Evolutionary conservation across 306 rosid genomes (phyloP).

Genomic region (Trifolium fragiferum): DNA sequence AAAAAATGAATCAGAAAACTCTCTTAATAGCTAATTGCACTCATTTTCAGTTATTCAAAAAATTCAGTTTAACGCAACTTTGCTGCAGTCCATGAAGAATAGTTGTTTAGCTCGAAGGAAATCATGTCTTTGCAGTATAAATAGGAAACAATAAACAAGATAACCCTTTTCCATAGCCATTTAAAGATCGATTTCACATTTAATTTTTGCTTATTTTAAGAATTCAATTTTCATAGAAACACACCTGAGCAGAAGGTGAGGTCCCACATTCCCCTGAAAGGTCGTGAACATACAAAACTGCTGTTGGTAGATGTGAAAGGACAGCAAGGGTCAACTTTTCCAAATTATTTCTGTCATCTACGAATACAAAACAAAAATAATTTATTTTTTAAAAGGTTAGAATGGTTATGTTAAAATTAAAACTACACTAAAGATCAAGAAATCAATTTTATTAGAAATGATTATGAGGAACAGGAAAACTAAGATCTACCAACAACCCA

Average conservation of each 20-base stretch:
- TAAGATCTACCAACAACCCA: neutral
- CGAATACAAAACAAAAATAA: constrained; percentile 19
- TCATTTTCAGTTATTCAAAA: constrained; percentile 7
- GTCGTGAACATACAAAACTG: constrained; percentile 89
- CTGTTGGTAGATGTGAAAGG: constrained; percentile 89
- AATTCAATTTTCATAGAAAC: constrained; percentile 39
- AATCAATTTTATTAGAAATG: neutral
- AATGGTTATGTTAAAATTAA: neutral
- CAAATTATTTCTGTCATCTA: constrained; percentile 92
- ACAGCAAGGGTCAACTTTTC: constrained; percentile 95
- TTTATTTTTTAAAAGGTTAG: constrained; percentile 1
- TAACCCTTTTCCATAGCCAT: neutral
- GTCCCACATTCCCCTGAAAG: constrained; percentile 96
- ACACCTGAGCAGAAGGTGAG: constrained; percentile 96
- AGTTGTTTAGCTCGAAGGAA: constrained; percentile 2
- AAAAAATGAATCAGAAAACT: neutral
- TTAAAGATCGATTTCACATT: neutral
- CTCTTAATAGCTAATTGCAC: constrained; percentile 9
- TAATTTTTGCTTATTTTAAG: constrained; percentile 28
- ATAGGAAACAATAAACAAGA: neutral
- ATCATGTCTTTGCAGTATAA: constrained; percentile 30
- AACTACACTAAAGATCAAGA: constrained; percentile 28
- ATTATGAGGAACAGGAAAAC: neutral
- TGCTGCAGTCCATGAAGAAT: neutral
- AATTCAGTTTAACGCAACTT: neutral